Evolutionary conservation across 805 yeast species (phyloP).

Genomic region (Tetrapisispora phaffii): DNA sequence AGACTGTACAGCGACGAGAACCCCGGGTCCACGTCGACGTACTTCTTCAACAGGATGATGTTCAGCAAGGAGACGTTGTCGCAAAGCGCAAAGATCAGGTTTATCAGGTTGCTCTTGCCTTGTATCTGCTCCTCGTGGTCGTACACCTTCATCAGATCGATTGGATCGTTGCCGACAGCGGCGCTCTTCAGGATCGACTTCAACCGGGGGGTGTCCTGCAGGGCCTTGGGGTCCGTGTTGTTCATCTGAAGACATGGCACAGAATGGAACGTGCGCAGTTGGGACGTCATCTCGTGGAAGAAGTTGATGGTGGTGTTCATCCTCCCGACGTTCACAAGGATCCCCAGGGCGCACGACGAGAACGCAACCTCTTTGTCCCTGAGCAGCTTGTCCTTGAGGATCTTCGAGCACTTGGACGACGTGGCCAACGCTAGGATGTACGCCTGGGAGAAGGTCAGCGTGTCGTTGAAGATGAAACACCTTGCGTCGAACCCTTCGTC

Average conservation of each 20-base stretch:
- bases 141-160: conserved; percentile 57
- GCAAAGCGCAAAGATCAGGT: conserved; percentile 64
- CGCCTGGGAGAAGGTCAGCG: conserved; percentile 70
- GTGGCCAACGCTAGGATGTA: conserved; percentile 76
- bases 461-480: conserved; percentile 31
- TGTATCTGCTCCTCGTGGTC: conserved; percentile 40
- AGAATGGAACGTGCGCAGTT: conserved; percentile 84
- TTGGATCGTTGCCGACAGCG: conserved; percentile 23
- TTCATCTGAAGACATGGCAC: conserved; percentile 73
- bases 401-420: conserved; percentile 72
- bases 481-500: conserved; percentile 31
- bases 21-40: conserved; percentile 29
- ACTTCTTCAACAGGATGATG: conserved; percentile 20
- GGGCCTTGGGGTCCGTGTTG: conserved; percentile 48
- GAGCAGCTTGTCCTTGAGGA: conserved; percentile 67
- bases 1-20: conserved; percentile 48
- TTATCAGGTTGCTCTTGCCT: conserved; percentile 52
- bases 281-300: conserved; percentile 91
- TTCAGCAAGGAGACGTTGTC: conserved; percentile 49
- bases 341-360: conserved; percentile 70
- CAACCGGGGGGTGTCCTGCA: conserved; percentile 91
- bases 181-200: conserved; percentile 67
- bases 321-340: conserved; percentile 84
- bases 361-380: conserved; percentile 52
- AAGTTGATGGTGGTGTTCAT: conserved; percentile 92